Percentiles rank a stretch among this genome's conserved stretches.
These are phyloP conservation scores for Fusarium longipes DNA, from an alignment of 2,329 filamentous ascomycete genomes.

Conservation along the genomic window DNA sequence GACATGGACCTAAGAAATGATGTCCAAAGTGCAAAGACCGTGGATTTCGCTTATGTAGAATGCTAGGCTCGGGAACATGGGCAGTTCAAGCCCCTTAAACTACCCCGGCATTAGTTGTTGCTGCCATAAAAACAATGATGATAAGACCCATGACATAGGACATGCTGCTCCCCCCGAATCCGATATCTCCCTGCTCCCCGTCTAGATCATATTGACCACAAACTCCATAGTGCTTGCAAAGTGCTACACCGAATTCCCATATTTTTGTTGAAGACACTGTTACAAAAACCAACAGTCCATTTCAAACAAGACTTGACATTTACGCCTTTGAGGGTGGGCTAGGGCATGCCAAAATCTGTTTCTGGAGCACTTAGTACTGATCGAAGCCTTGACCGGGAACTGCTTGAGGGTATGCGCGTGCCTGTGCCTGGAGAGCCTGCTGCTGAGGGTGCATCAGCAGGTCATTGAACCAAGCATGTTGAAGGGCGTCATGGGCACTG, in stretches of 20 bases:
- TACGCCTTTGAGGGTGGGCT: not conserved
- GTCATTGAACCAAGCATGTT: conserved; percentile 93
- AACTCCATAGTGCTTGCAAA: conserved; percentile 42
- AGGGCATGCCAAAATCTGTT: conserved; percentile 12
- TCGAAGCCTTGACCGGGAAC: conserved; percentile 55
- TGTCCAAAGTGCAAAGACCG: conserved; percentile 18
- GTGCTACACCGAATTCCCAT: conserved; percentile 23
- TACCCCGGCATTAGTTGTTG: conserved; percentile 35
- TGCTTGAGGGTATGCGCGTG: conserved; percentile 54
- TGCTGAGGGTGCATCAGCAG: conserved; percentile 67
- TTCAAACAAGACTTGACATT: conserved; percentile 10
- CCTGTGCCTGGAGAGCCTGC: conserved; percentile 57
- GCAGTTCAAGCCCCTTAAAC: conserved; percentile 13
- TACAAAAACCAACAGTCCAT: conserved; percentile 16
- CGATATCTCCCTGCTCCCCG: conserved; percentile 31
- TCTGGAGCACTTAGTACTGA: conserved; percentile 47
- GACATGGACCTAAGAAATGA: conserved; percentile 45
- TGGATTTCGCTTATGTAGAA: conserved; percentile 33
- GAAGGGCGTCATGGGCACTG: conserved; percentile 85
- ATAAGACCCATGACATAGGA: conserved; percentile 15
- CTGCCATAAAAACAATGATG: conserved; percentile 9
- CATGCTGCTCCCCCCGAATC: conserved; percentile 26
- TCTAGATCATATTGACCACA: conserved; percentile 41
- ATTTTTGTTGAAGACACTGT: conserved; percentile 3
- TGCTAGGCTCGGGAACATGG: conserved; percentile 12